Conservation (phyloP, 495 filamentous ascomycete species). For the Polyplosphaeria fusca region DNA sequence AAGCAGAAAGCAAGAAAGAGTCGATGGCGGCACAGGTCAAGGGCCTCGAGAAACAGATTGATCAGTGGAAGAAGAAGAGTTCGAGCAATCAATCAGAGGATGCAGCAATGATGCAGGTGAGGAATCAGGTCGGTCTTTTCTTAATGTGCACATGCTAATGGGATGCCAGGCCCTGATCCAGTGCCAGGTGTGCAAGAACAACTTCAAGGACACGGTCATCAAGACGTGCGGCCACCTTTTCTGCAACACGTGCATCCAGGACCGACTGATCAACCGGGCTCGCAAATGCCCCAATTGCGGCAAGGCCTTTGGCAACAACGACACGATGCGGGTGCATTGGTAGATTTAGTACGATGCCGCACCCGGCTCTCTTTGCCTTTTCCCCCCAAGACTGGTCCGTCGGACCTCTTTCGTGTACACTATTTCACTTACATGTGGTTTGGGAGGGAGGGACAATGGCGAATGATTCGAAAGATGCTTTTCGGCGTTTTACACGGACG, state of each 20-base stretch:
- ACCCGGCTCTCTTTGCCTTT: no score
- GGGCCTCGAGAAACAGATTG: conserved; percentile 70
- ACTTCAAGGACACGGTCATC: conserved; percentile 90
- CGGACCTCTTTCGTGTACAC: no score
- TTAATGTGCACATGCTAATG: conserved; percentile 4
- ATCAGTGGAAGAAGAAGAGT: conserved; percentile 77
- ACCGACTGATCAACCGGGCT: conserved; percentile 79
- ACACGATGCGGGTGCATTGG: conserved; percentile 49
- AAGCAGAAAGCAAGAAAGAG: conserved; percentile 71
- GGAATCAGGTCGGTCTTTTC: conserved; percentile 37
- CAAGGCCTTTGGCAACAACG: conserved; percentile 81
- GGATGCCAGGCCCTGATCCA: conserved; percentile 69
- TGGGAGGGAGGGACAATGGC: no score
- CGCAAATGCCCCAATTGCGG: conserved; percentile 94
- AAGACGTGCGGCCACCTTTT: conserved; percentile 96
- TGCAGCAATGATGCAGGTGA: conserved; percentile 78
- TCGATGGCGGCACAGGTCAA: conserved; percentile 68
- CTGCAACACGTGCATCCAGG: conserved; percentile 83
- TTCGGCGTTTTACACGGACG: no score
- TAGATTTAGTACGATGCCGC: no score
- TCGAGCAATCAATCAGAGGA: conserved; percentile 75
- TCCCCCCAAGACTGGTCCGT: no score
- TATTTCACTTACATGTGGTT: no score
- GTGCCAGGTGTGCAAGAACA: conserved; percentile 82
- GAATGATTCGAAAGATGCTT: no score